These are phyloP conservation scores for Mortierella hygrophila DNA, from an alignment of 192 early-diverging fungal species.

Conservation along the genomic window DNA sequence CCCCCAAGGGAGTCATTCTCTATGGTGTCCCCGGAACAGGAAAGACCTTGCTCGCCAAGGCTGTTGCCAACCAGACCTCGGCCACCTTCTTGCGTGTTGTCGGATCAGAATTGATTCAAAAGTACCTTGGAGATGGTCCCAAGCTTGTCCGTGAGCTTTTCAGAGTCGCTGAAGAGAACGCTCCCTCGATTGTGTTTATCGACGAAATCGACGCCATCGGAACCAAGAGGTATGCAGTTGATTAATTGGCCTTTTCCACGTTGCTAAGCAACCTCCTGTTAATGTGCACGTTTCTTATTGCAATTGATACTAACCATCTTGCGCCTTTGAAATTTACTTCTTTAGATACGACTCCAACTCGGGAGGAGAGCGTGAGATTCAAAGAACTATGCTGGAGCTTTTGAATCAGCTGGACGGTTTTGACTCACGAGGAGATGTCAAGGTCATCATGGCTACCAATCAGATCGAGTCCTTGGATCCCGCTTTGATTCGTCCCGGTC, in stretches of 20 bases:
- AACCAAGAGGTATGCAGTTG: constrained; percentile 79
- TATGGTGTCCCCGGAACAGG: constrained; percentile 95
- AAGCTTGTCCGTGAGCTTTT: constrained; percentile 98
- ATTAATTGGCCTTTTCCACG: not conserved
- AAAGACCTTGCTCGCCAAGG: constrained; percentile 97
- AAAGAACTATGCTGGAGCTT: constrained; percentile 97
- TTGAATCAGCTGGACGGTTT: constrained; percentile 99
- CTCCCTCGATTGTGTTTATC: constrained; percentile 99
- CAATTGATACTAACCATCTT: not conserved
- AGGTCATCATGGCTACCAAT: constrained; percentile 99
- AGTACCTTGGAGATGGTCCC: constrained; percentile 98
- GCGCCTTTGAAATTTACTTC: not conserved
- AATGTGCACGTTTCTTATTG: not conserved
- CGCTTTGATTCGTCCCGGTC: constrained; percentile 94
- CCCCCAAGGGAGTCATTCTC: constrained; percentile 96
- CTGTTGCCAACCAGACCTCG: constrained; percentile 98
- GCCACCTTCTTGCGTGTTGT: constrained; percentile 98
- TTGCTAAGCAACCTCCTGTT: not conserved
- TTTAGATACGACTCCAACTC: constrained; percentile 92
- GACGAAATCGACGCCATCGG: constrained; percentile 99
- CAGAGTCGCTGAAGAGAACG: constrained; percentile 95
- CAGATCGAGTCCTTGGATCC: constrained; percentile 97
- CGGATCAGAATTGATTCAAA: constrained; percentile 98
- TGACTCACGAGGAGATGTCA: constrained; percentile 95
- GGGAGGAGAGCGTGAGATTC: constrained; percentile 96